Evolutionary conservation across 768 basidiomycete genomes (phyloP).

Genomic region (Termitomyces heimii): DNA sequence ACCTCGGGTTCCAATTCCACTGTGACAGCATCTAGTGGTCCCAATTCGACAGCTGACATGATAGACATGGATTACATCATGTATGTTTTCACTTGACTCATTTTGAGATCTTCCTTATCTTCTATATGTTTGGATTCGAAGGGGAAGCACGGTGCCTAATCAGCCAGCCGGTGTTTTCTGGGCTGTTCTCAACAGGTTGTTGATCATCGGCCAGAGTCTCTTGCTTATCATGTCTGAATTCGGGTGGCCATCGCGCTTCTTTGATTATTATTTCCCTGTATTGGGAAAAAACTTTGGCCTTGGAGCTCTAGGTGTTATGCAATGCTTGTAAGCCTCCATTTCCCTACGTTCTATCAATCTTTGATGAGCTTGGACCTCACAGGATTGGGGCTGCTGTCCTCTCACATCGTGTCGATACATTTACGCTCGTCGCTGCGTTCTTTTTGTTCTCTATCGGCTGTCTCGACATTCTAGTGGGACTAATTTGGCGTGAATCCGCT

Average conservation of each 20-base stretch:
- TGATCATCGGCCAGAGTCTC: slow-evolving; percentile 82
- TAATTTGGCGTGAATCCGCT: slow-evolving; percentile 62
- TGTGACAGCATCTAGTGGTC: not conserved
- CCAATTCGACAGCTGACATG: slow-evolving; percentile 21
- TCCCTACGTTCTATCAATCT: not conserved
- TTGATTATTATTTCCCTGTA: slow-evolving; percentile 81
- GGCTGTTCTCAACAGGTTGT: slow-evolving; percentile 81
- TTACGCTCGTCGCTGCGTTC: slow-evolving; percentile 88
- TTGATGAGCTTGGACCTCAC: not conserved
- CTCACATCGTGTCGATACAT: slow-evolving; percentile 77
- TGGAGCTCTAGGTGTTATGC: slow-evolving; percentile 82
- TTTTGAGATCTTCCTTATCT: not conserved
- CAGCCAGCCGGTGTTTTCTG: slow-evolving; percentile 90
- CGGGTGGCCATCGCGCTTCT: slow-evolving; percentile 74
- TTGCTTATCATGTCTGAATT: slow-evolving; percentile 80
- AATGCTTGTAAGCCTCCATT: slow-evolving; percentile 57
- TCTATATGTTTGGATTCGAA: slow-evolving; percentile 14
- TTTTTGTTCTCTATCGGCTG: slow-evolving; percentile 91
- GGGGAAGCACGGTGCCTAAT: slow-evolving; percentile 82
- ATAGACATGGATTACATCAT: slow-evolving; percentile 73
- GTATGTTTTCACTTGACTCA: slow-evolving; percentile 31
- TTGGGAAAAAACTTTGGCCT: slow-evolving; percentile 81
- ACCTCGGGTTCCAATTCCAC: slow-evolving; percentile 23
- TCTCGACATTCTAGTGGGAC: slow-evolving; percentile 74
- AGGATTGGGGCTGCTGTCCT: slow-evolving; percentile 69